Base-by-base conservation (phyloP, 192 early-diverging fungal species). In the Linnemannia exigua region DNA sequence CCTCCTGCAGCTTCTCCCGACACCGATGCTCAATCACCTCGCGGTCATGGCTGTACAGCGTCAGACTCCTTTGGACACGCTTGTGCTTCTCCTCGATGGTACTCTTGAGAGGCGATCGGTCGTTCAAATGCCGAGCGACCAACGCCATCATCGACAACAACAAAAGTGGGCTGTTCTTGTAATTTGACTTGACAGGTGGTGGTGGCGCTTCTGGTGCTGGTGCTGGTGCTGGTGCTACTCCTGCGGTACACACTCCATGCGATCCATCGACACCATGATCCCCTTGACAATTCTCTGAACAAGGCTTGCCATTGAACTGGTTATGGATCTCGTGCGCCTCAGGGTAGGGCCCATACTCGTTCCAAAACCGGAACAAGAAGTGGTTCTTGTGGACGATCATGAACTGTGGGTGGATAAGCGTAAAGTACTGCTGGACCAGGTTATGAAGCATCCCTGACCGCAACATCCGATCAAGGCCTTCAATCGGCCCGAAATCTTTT, bases 361-460 rank as follows among this genome's bases (percentile, higher is more conserved):
- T 50, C 82, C 82, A 84, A 33, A 84, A 84, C 5, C 76, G 75
- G 54, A 84, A 72, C 1, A 84, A 76, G 17, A 84, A 84, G 25
- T 79, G 76, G 35, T 84, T 84, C 67, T 84, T 84, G 72, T 84
- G 70, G 31, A 84, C 51, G 28, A 84, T 79, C 82, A 84, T 79
- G 67, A 84, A 84, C 67, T 84, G 82, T 5, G 82, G 82, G 44
- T 84, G 82, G 37, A 84, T 75, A 19, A 84, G 54, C 1, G 72
- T 84, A 35, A 84, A 84, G n/a, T 84, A 84, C 41, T 84, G 82
- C 36, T 85, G 82, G 8, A 85, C 67, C n/a, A 85, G 46, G 37
- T 74, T 75, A 35, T 85, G 82, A 15, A 85, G 58, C 31, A 85
- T 46, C 1, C 82, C 82, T 15, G 77, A 85, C 7, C 69, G 72